Conservation (phyloP, 805 yeast genomes). For the Ogataea pignaliae region DNA sequence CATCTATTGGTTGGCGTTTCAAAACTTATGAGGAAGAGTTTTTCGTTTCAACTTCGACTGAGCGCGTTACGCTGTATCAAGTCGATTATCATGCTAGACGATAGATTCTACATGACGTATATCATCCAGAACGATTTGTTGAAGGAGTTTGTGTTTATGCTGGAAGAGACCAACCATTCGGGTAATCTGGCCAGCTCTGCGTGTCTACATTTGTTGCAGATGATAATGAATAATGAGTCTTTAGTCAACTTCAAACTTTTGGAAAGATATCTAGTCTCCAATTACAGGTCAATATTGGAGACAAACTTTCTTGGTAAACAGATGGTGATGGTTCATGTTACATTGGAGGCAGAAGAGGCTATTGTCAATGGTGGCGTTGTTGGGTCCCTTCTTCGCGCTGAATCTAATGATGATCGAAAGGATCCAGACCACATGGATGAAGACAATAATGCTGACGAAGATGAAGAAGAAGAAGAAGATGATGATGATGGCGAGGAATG, state of each 20-base stretch:
- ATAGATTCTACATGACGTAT: slow-evolving; percentile 52
- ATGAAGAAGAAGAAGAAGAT: slow-evolving; percentile 33
- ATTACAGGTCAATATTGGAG: slow-evolving; percentile 12
- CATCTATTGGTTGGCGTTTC: slow-evolving; percentile 54
- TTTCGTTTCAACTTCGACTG: slow-evolving; percentile 52
- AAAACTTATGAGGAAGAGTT: slow-evolving; percentile 38
- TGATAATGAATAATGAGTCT: slow-evolving; percentile 17
- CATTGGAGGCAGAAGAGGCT: slow-evolving; percentile 3
- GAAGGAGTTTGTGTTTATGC: slow-evolving; percentile 40
- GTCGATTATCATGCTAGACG: slow-evolving; percentile 56
- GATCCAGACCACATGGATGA: background rate
- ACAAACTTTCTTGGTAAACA: slow-evolving; percentile 20
- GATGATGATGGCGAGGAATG: slow-evolving; percentile 18
- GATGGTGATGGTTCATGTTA: slow-evolving; percentile 5
- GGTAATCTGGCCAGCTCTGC: slow-evolving; percentile 73
- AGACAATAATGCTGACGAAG: slow-evolving; percentile 10
- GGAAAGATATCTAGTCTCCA: slow-evolving; percentile 16
- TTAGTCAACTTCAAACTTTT: slow-evolving; percentile 18
- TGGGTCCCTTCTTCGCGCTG: background rate
- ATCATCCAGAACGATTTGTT: slow-evolving; percentile 57
- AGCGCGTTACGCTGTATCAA: slow-evolving; percentile 70
- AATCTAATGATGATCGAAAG: background rate
- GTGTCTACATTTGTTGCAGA: slow-evolving; percentile 52
- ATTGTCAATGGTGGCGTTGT: background rate
- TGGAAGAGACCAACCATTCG: slow-evolving; percentile 41